phyloP scores from a whole-genome alignment of 129 eudicot species.

The Pittosporum tobira region DNA sequence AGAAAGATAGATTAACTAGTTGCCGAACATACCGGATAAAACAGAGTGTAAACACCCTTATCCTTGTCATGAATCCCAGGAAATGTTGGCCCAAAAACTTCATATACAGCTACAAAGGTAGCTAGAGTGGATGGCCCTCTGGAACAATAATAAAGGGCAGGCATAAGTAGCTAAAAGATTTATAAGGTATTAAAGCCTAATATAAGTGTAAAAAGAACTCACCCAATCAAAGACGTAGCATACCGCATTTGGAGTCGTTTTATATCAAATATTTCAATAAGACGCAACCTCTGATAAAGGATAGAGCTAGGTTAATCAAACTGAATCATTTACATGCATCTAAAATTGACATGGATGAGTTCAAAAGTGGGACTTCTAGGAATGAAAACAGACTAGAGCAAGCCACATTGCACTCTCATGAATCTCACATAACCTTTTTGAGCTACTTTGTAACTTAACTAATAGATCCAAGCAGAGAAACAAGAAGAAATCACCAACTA shows the following conservation, averaged over 20 bases:
- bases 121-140: conserved; percentile 91
- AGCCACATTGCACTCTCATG: background rate
- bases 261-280: conserved; percentile 81
- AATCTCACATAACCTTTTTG: too few species aligned
- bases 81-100: conserved; percentile 88
- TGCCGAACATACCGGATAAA: conserved; percentile 59
- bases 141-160: conserved; percentile 10
- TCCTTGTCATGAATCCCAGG: conserved; percentile 90
- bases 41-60: conserved; percentile 73
- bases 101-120: conserved; percentile 84
- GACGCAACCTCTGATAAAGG: conserved; percentile 67
- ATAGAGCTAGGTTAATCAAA: background rate
- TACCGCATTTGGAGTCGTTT: conserved; percentile 95
- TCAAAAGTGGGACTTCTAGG: background rate
- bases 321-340: background rate
- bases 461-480: background rate
- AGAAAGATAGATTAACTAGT: conserved; percentile 2
- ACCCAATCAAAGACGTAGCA: conserved; percentile 90
- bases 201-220: conserved; percentile 10
- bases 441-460: background rate
- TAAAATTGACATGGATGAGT: background rate
- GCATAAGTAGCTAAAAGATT: background rate
- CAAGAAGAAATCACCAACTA: background rate
- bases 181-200: background rate
- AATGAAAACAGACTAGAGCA: background rate